Percentiles rank a stretch among this genome's conserved stretches.
Conservation (phyloP, 108 stramenopile species). For the Mediolabrus comicus region DNA sequence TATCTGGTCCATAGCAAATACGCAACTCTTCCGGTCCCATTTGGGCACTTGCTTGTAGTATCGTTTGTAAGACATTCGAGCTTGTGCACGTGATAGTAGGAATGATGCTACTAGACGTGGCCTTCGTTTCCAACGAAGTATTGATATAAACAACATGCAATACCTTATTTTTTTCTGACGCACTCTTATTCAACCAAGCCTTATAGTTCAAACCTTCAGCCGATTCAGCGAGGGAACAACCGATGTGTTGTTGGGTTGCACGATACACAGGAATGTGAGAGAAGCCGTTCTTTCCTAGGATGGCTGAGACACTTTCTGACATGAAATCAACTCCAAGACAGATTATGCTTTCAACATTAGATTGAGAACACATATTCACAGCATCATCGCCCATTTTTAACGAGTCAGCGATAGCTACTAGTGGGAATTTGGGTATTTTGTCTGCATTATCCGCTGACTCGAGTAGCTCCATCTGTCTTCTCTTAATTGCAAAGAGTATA, state of each 20-base stretch:
- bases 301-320: slow-evolving; percentile 87
- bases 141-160: slow-evolving; percentile 97
- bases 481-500: slow-evolving; percentile 67
- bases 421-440: slow-evolving; percentile 20
- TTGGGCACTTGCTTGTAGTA: slow-evolving; percentile 89
- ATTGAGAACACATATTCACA: slow-evolving; percentile 75
- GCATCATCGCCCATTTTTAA: slow-evolving; percentile 95
- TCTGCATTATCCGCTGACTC: background rate
- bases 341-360: slow-evolving; percentile 53
- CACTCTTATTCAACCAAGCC: slow-evolving; percentile 75
- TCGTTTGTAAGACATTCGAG: slow-evolving; percentile 87
- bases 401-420: slow-evolving; percentile 91
- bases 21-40: slow-evolving; percentile 54
- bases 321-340: slow-evolving; percentile 97
- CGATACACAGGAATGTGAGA: slow-evolving; percentile 84
- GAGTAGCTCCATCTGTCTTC: slow-evolving; percentile 27
- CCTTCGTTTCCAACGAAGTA: slow-evolving; percentile 94
- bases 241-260: slow-evolving; percentile 67
- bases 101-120: slow-evolving; percentile 67
- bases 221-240: slow-evolving; percentile 90
- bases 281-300: slow-evolving; percentile 75
- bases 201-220: slow-evolving; percentile 83
- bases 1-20: slow-evolving; percentile 93
- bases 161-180: slow-evolving; percentile 3
- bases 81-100: slow-evolving; percentile 96